A percentile compares a stretch with the other conserved stretches of the same genome.
phyloP scores from a whole-genome alignment of 257 asterid species.

The Euphrasia confusa region DNA sequence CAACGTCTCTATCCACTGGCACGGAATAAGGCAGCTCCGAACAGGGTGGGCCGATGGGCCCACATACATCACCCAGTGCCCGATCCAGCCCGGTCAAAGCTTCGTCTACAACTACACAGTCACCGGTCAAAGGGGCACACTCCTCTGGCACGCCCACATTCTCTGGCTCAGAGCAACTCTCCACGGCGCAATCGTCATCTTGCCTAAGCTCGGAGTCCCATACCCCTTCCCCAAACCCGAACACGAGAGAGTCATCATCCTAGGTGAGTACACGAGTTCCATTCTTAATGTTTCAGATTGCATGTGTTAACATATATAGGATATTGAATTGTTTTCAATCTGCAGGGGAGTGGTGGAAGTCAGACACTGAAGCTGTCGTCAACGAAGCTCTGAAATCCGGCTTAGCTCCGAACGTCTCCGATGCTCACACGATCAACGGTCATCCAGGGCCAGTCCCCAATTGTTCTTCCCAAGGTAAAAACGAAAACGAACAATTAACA shows the following conservation, averaged over 20 bases:
- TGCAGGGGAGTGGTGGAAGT: constrained; percentile 99
- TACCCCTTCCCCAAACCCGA: constrained; percentile 68
- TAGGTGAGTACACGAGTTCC: constrained; percentile 29
- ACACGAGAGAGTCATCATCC: constrained; percentile 45
- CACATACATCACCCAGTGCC: constrained; percentile 69
- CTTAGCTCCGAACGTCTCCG: constrained; percentile 80
- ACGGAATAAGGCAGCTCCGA: constrained; percentile 58
- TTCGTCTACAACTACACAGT: constrained; percentile 59
- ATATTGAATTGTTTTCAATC: neutral
- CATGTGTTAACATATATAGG: neutral
- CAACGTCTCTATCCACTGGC: constrained; percentile 87
- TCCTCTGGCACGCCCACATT: constrained; percentile 69
- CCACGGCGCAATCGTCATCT: constrained; percentile 61
- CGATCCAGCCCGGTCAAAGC: constrained; percentile 58
- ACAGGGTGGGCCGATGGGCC: constrained; percentile 85
- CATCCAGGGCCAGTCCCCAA: constrained; percentile 55
- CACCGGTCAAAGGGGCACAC: constrained; percentile 66
- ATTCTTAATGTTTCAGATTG: neutral
- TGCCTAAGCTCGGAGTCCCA: constrained; percentile 56
- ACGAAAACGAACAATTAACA: neutral
- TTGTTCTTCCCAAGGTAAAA: constrained; percentile 51
- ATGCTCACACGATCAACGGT: constrained; percentile 91
- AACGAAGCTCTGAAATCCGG: constrained; percentile 72
- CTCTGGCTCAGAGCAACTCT: constrained; percentile 65
- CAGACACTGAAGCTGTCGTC: constrained; percentile 76